Evolutionary conservation across 2,329 filamentous ascomycete genomes (phyloP).

Genomic region (Diatrype stigma): DNA sequence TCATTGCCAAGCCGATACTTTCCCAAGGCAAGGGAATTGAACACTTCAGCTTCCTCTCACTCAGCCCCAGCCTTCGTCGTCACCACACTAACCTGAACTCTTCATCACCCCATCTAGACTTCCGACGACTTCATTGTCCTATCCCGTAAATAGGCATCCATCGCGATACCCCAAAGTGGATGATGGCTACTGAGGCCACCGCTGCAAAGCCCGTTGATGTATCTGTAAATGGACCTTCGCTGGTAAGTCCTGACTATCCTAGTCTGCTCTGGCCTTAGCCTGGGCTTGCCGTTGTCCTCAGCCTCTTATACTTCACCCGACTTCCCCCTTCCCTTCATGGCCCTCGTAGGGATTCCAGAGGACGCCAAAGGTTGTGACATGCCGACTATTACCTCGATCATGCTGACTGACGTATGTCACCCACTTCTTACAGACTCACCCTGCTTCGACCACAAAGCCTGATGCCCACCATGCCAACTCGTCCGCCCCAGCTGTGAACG

Average conservation of each 20-base stretch:
- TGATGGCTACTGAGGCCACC: slow-evolving; percentile 33
- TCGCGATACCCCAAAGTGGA: slow-evolving; percentile 22
- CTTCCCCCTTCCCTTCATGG: neutral
- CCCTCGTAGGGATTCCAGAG: neutral
- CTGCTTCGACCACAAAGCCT: slow-evolving; percentile 29
- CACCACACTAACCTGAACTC: neutral
- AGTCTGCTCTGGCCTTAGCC: neutral
- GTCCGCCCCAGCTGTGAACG: slow-evolving; percentile 44
- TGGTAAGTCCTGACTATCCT: slow-evolving; percentile 22
- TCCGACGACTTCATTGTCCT: neutral
- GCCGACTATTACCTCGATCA: neutral
- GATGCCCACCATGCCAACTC: slow-evolving; percentile 44
- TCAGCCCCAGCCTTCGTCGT: neutral
- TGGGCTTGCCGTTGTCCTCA: neutral
- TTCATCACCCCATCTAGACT: neutral
- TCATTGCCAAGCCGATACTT: neutral
- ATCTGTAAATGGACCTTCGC: slow-evolving; percentile 27
- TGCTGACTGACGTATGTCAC: slow-evolving; percentile 4
- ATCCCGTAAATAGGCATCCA: slow-evolving; percentile 9
- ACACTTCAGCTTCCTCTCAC: neutral
- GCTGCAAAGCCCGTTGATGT: slow-evolving; percentile 27
- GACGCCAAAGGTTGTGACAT: neutral
- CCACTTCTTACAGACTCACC: slow-evolving; percentile 19
- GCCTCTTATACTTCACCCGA: neutral
- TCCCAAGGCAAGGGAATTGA: neutral